These are phyloP conservation scores for Clitopilus hobsonii DNA, from an alignment of 768 basidiomycete species.

Conservation along the genomic window DNA sequence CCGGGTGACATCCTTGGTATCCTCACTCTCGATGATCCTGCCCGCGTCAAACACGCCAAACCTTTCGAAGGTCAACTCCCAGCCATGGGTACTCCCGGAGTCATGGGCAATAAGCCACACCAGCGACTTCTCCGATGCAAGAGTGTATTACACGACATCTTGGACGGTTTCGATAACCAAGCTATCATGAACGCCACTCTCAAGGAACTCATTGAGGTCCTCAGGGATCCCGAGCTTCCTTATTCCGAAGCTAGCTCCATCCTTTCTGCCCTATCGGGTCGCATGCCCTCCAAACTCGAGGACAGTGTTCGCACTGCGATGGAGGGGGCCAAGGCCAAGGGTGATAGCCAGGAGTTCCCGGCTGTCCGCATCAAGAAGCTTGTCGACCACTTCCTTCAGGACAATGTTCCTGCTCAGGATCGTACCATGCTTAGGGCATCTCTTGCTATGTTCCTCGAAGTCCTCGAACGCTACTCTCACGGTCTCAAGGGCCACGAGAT, in stretches of 20 bases:
- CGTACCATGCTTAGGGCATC: slow-evolving; percentile 73
- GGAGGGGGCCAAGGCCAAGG: slow-evolving; percentile 70
- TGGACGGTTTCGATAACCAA: slow-evolving; percentile 96
- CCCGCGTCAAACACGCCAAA: slow-evolving; percentile 96
- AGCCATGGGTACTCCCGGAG: slow-evolving; percentile 77
- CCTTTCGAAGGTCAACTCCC: slow-evolving; percentile 96
- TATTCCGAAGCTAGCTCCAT: slow-evolving; percentile 82
- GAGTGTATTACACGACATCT: slow-evolving; percentile 80
- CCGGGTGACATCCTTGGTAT: slow-evolving; percentile 98
- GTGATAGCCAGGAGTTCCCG: slow-evolving; percentile 83
- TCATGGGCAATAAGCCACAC: slow-evolving; percentile 85
- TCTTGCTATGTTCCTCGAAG: slow-evolving; percentile 64
- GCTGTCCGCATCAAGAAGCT: slow-evolving; percentile 80
- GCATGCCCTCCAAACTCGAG: slow-evolving; percentile 90
- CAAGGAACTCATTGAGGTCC: slow-evolving; percentile 79
- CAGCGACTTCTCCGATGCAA: slow-evolving; percentile 77
- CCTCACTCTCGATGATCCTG: slow-evolving; percentile 91
- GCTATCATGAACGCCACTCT: slow-evolving; percentile 82
- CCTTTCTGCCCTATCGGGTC: slow-evolving; percentile 84
- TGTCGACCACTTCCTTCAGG: slow-evolving; percentile 80
- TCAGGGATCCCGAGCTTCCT: slow-evolving; percentile 83
- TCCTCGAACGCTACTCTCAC: slow-evolving; percentile 72
- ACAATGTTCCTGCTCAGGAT: slow-evolving; percentile 77
- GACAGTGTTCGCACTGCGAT: slow-evolving; percentile 76
- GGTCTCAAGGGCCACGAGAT: slow-evolving; percentile 89